A percentile compares a stretch with the other conserved stretches of the same genome.
phyloP scores from a whole-genome alignment of 75 land plant species.

The Gnetum montanum region DNA sequence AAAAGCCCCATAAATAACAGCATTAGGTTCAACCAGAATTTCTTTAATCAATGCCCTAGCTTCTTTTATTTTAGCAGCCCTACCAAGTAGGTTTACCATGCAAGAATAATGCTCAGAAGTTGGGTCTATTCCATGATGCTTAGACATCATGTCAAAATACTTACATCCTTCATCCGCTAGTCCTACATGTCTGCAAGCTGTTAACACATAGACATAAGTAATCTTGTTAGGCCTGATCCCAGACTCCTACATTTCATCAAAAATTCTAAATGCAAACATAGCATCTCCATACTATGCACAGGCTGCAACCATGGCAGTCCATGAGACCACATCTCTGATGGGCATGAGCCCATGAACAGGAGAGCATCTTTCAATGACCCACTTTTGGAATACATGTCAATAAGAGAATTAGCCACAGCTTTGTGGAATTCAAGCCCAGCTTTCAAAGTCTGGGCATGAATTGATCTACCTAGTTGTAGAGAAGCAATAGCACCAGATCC shows the following conservation, averaged over 20 bases:
- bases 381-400: constrained; percentile 65
- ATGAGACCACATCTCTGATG: constrained; percentile 46
- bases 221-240: constrained; percentile 43
- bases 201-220: constrained; percentile 48
- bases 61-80: constrained; percentile 49
- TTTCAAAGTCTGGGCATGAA: constrained; percentile 45
- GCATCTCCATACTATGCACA: constrained; percentile 52
- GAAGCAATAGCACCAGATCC: constrained; percentile 44
- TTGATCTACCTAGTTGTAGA: constrained; percentile 38
- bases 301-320: constrained; percentile 62
- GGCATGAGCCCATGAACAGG: constrained; percentile 29
- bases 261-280: constrained; percentile 21
- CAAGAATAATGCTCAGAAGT: constrained; percentile 58
- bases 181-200: constrained; percentile 71
- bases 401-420: constrained; percentile 50
- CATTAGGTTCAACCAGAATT: constrained; percentile 59
- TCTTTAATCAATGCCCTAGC: constrained; percentile 32
- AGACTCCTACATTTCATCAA: constrained; percentile 30
- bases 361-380: constrained; percentile 44
- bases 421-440: constrained; percentile 31
- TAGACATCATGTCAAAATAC: constrained; percentile 43
- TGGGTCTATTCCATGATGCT: constrained; percentile 30
- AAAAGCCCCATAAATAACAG: constrained; percentile 55
- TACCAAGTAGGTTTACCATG: constrained; percentile 58
- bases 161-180: constrained; percentile 40